Evolutionary conservation across 2,329 filamentous ascomycete genomes (phyloP), one percentile per base, ranked within the genome.

Genomic region (Cadophora sp.): DNA sequence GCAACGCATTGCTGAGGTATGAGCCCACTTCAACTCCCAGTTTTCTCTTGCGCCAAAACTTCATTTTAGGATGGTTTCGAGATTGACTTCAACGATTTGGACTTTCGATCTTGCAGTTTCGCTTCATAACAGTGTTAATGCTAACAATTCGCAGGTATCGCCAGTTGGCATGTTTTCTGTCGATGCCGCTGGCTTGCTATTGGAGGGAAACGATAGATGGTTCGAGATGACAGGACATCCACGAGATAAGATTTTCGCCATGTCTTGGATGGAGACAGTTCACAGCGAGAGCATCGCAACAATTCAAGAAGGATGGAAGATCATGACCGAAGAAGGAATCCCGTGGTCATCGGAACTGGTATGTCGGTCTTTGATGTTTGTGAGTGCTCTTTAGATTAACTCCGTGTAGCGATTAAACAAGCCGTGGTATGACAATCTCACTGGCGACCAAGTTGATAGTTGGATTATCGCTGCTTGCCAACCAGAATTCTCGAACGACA

Each of bases 121-220:
- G 14, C 1, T 16, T 8, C 8, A 41, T 5, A 41, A 11, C 7
- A 55, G 1, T 3, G 20, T 22, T 39, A 0, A 27, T 53, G 9
- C 59, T 50, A 16, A 48, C 33, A 18, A 18, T 20, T 16, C 11
- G 8, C 11, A 58, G 65, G 55, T 64, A 27, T 64, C 65, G 24
- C 65, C 45, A 60, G 65, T 66, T 39, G 65, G 65, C 20, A 64
- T 96, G 81, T 95, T 94, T 76, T 94, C 94, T 66, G 89, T 91
- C n/a, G 86, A 93, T 74, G 82, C 86, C 0, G 79, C 83, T 59
- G 92, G 92, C 4, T 81, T 84, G 27, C 89, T 96, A 72, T 90
- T 86, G 9, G 95, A 93, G 76, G 92, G 90, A 75, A 96, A 96
- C 76, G 90, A 94, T 68, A 91, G 90, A 75, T 96, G 85, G 85